Conservation (phyloP, 441 rosid genomes). For the Daphne laureola region DNA sequence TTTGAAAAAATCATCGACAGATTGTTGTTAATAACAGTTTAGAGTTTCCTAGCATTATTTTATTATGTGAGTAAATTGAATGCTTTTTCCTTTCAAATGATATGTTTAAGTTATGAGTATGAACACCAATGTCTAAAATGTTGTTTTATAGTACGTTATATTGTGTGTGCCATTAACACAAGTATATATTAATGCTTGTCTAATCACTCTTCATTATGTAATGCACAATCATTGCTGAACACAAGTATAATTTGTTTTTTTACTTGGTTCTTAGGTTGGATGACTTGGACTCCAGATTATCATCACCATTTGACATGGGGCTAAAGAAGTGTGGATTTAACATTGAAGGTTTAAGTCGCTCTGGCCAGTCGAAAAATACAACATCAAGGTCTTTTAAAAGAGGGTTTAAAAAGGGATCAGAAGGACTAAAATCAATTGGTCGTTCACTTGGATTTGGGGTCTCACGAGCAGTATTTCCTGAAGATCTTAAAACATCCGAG, state of each 20-base stretch:
- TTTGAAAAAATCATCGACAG: background rate
- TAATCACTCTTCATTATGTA: too few species aligned
- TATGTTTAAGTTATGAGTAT: too few species aligned
- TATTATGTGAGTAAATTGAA: background rate
- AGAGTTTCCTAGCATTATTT: slow-evolving; percentile 2
- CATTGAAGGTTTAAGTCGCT: slow-evolving; percentile 48
- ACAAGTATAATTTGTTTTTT: slow-evolving; percentile 13
- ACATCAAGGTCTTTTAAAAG: slow-evolving; percentile 66
- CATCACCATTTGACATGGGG: slow-evolving; percentile 56
- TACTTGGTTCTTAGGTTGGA: slow-evolving; percentile 58
- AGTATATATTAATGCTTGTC: too few species aligned
- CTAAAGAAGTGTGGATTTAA: slow-evolving; percentile 60
- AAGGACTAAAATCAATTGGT: slow-evolving; percentile 88
- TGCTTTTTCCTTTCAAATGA: too few species aligned
- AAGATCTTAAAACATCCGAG: slow-evolving; percentile 87
- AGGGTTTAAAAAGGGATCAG: slow-evolving; percentile 85
- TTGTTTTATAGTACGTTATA: too few species aligned
- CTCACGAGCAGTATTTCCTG: slow-evolving; percentile 86
- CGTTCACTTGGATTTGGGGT: slow-evolving; percentile 89
- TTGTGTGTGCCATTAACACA: too few species aligned
- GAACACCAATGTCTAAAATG: too few species aligned
- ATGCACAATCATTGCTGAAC: too few species aligned
- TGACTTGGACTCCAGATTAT: slow-evolving; percentile 76
- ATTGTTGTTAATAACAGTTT: background rate
- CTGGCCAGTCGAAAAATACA: slow-evolving; percentile 36